Evolutionary conservation across 1,284 basidiomycete genomes (phyloP).

Genomic region (Pascua sp.): DNA sequence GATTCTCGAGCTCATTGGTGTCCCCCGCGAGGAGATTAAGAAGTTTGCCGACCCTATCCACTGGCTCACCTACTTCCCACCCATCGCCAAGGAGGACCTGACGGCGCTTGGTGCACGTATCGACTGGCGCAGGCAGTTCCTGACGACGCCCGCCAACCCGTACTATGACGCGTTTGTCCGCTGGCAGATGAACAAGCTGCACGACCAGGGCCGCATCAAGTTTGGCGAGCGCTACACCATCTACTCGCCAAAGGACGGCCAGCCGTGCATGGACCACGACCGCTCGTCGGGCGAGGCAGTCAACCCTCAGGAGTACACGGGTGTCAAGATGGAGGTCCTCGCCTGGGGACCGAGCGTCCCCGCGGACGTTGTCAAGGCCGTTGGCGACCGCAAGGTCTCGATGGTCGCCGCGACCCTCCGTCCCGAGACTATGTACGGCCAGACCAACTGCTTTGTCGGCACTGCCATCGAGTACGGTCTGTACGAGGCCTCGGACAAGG

Average conservation of each 20-base stretch:
- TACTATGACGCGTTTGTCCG: slow-evolving; percentile 97
- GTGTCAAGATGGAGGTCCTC: slow-evolving; percentile 88
- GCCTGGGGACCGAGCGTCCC: slow-evolving; percentile 66
- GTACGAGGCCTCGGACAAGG: slow-evolving; percentile 76
- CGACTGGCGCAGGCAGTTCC: slow-evolving; percentile 94
- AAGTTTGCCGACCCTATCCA: slow-evolving; percentile 89
- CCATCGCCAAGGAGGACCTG: slow-evolving; percentile 88
- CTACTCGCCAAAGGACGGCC: slow-evolving; percentile 98
- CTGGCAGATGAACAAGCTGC: slow-evolving; percentile 96
- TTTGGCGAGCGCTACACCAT: slow-evolving; percentile 99
- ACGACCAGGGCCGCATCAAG: slow-evolving; percentile 83
- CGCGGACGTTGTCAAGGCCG: slow-evolving; percentile 62
- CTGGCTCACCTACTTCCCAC: slow-evolving; percentile 95
- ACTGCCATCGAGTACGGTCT: slow-evolving; percentile 88
- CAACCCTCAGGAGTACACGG: slow-evolving; percentile 95
- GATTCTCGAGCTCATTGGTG: slow-evolving; percentile 91
- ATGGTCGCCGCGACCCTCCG: slow-evolving; percentile 93
- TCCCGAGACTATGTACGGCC: slow-evolving; percentile 98
- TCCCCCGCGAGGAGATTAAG: slow-evolving; percentile 85
- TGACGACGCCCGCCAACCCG: slow-evolving; percentile 90
- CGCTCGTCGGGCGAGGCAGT: slow-evolving; percentile 91
- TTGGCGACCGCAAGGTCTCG: slow-evolving; percentile 74
- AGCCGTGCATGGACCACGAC: slow-evolving; percentile 99
- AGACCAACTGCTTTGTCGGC: slow-evolving; percentile 97
- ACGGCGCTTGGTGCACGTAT: slow-evolving; percentile 85